phyloP scores from a whole-genome alignment of 495 filamentous ascomycete genomes.

The Trichoderma orchidacearum region DNA sequence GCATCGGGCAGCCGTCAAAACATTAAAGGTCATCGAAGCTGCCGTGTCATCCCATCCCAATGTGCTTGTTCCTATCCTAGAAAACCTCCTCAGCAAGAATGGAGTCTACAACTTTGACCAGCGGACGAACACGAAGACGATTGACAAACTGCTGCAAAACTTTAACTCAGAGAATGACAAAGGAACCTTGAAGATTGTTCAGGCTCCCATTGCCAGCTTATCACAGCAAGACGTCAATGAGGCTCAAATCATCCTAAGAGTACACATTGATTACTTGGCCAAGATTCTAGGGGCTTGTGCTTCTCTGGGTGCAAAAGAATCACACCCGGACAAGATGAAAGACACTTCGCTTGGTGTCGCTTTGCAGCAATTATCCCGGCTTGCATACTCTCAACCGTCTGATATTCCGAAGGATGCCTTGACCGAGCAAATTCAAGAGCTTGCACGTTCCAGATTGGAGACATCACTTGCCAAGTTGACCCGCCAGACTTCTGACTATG shows the following conservation, averaged over 20 bases:
- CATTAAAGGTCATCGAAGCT: slow-evolving; percentile 50
- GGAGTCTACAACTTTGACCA: slow-evolving; percentile 75
- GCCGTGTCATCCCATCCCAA: slow-evolving; percentile 52
- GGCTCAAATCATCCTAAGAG: not conserved
- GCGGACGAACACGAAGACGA: slow-evolving; percentile 74
- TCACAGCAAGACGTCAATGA: not conserved
- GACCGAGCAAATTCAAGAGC: slow-evolving; percentile 47
- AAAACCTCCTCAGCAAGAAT: slow-evolving; percentile 49
- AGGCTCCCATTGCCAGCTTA: slow-evolving; percentile 8
- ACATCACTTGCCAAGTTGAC: slow-evolving; percentile 54
- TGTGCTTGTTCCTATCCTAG: slow-evolving; percentile 44
- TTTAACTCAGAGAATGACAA: slow-evolving; percentile 40
- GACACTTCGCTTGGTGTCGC: slow-evolving; percentile 22
- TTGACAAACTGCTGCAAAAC: slow-evolving; percentile 57
- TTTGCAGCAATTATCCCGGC: slow-evolving; percentile 28
- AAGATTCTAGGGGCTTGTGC: slow-evolving; percentile 17
- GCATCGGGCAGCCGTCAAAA: slow-evolving; percentile 63
- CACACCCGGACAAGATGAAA: slow-evolving; percentile 4
- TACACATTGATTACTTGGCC: slow-evolving; percentile 11
- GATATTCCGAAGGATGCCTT: slow-evolving; percentile 10
- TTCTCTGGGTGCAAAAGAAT: slow-evolving; percentile 1
- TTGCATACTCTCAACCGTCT: slow-evolving; percentile 34
- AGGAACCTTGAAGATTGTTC: slow-evolving; percentile 24
- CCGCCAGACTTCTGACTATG: slow-evolving; percentile 41
- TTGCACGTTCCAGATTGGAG: slow-evolving; percentile 53